These are phyloP conservation scores for Paradendryphiella salina DNA, from an alignment of 2,329 filamentous ascomycete genomes.

Conservation along the genomic window DNA sequence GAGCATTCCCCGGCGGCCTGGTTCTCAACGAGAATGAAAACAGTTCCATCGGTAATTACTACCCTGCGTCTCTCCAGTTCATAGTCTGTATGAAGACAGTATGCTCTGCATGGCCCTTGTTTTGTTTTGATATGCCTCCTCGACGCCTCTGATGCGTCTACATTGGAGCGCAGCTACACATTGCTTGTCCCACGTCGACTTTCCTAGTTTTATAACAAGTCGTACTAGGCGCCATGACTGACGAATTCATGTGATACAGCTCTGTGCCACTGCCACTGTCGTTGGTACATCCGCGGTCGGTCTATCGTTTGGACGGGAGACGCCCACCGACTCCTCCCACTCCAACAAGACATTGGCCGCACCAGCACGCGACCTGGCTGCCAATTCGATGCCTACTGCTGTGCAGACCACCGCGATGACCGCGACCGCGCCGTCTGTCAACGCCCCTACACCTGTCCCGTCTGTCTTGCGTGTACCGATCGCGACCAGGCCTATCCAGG, in stretches of 20 bases:
- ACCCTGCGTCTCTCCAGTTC: slow-evolving; percentile 25
- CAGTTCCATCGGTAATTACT: slow-evolving; percentile 50
- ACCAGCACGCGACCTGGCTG: slow-evolving; percentile 38
- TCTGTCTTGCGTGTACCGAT: slow-evolving; percentile 33
- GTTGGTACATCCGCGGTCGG: slow-evolving; percentile 64
- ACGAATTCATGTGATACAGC: slow-evolving; percentile 51
- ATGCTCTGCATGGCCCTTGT: slow-evolving; percentile 28
- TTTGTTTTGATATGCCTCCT: slow-evolving; percentile 39
- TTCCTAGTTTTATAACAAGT: slow-evolving; percentile 25
- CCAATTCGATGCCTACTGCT: slow-evolving; percentile 34
- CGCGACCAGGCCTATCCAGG: slow-evolving; percentile 32
- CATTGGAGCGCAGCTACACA: slow-evolving; percentile 31
- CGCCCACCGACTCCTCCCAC: slow-evolving; percentile 42
- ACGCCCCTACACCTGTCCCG: slow-evolving; percentile 29
- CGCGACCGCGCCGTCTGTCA: slow-evolving; percentile 29
- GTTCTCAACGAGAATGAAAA: slow-evolving; percentile 51
- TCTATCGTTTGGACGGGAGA: slow-evolving; percentile 59
- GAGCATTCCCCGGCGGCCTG: slow-evolving; percentile 44
- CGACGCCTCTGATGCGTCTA: slow-evolving; percentile 23
- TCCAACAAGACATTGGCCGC: slow-evolving; percentile 42
- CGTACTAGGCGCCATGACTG: slow-evolving; percentile 41
- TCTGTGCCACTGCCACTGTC: slow-evolving; percentile 65
- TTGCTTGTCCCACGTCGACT: slow-evolving; percentile 31
- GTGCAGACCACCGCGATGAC: slow-evolving; percentile 34
- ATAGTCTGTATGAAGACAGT: slow-evolving; percentile 12